Evolutionary conservation across 345 rosid genomes (phyloP), one percentile per base, ranked within the genome.

Genomic region (Orychophragmus violaceus): DNA sequence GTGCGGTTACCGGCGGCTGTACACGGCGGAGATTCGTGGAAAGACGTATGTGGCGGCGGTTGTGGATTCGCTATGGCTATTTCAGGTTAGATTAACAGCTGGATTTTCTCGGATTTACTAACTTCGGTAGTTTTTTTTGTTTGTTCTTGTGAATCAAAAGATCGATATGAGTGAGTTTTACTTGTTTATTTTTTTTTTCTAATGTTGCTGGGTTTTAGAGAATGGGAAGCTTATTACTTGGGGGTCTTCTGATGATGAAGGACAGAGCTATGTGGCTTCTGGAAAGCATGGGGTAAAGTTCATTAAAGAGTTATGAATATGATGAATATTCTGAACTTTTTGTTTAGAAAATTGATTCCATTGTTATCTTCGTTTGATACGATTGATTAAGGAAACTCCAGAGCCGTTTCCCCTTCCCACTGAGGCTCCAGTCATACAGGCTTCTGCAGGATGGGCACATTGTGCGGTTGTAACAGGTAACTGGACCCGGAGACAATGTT

Each of bases 381-480:
- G 25, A 49, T 29, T 74, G 57, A 35, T 80, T 59, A 76, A 91
- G 96, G 91, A 82, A 79, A 84, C 74, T 63, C 97, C 96, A 64
- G 96, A 82, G 85, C 69, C 86, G 30, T 77, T 82, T 77, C 71
- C 80, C 66, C 94, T 91, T 63, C 91, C 91, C 13, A 61, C 77
- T 7, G 89, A 88, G 68, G 83, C 87, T 63, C 48, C 80, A 3
- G 70, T 85, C 8, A 76, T 82, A 25, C 76, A 74, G 55, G 96
- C 91, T 35, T 84, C 87, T 36, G 83, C 96, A 46, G 86, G 96
- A 46, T 91, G 94, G 97, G 94, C 97, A 1, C 96, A 91, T 69
- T 88, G 94, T 78, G 84, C 80, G n/a, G 71, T 84, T 19, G 85
- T 82, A 6, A 85, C 89, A 68, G 96, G 91, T 85, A 65, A n/a